Conservation (phyloP, 2,329 filamentous ascomycete genomes). For the Ophiostoma sp. region DNA sequence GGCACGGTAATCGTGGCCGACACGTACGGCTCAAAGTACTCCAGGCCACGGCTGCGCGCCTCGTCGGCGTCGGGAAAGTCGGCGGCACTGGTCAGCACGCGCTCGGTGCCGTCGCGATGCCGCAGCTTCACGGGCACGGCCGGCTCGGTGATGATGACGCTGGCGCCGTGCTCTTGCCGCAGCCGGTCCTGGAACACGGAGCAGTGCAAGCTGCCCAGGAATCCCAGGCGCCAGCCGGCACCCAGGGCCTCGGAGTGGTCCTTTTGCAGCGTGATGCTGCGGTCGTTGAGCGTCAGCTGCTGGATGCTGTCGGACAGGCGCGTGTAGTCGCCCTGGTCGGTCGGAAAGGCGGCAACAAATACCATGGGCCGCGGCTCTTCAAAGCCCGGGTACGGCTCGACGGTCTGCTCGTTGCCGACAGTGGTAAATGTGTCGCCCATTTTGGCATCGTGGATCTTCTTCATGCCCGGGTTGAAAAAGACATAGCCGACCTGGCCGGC, state of each 20-base stretch:
- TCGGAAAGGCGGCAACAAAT: constrained; percentile 93
- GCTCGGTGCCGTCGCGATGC: constrained; percentile 70
- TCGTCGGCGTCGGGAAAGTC: constrained; percentile 71
- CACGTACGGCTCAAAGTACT: constrained; percentile 60
- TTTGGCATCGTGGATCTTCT: constrained; percentile 89
- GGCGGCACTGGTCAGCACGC: constrained; percentile 77
- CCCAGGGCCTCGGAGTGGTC: constrained; percentile 91
- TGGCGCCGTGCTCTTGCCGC: constrained; percentile 87
- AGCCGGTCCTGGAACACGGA: constrained; percentile 98
- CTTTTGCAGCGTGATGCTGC: constrained; percentile 88
- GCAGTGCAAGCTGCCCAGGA: constrained; percentile 93
- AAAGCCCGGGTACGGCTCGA: constrained; percentile 82
- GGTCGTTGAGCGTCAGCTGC: constrained; percentile 89
- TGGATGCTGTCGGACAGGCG: constrained; percentile 90
- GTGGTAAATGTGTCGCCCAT: constrained; percentile 92
- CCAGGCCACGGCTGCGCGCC: constrained; percentile 41
- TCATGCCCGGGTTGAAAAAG: constrained; percentile 98
- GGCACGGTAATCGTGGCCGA: constrained; percentile 82
- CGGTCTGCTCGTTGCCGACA: constrained; percentile 66
- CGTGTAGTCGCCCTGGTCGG: constrained; percentile 80
- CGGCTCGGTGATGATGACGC: constrained; percentile 93
- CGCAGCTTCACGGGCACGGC: constrained; percentile 87
- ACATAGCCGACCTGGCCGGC: constrained; percentile 96
- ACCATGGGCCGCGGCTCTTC: constrained; percentile 99
- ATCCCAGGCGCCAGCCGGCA: constrained; percentile 88